A percentile compares a stretch with the other conserved stretches of the same genome.
These are phyloP conservation scores for Desmodesmus armatus DNA, from an alignment of 139 green algal genomes.

Conservation along the genomic window DNA sequence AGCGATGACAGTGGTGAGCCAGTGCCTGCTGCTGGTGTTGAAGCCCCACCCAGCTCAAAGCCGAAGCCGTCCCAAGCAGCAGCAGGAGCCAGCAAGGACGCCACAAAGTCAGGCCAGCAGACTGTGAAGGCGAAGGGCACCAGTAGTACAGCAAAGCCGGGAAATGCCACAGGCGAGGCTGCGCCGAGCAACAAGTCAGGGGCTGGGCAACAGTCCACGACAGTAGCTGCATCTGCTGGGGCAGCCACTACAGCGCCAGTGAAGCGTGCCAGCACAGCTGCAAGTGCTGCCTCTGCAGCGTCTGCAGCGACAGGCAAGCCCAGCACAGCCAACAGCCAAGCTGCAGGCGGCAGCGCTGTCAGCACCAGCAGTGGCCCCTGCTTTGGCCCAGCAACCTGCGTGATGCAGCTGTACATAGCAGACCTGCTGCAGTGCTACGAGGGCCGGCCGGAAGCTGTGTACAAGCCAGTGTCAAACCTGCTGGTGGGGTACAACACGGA, in stretches of 20 bases:
- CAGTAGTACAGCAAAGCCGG: too few relatives aligned
- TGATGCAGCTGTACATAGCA: constrained; percentile 54
- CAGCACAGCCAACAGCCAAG: neutral
- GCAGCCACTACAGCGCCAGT: too few relatives aligned
- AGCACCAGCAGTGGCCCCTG: neutral
- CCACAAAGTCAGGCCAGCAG: neutral
- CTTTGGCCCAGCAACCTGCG: constrained; percentile 1
- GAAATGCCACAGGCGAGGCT: too few relatives aligned
- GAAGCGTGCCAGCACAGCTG: neutral
- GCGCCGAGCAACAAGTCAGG: too few relatives aligned
- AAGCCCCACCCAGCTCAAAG: too few relatives aligned
- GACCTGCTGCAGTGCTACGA: constrained; percentile 64
- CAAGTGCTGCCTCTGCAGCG: neutral
- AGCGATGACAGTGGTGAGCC: too few relatives aligned
- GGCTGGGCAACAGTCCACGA: too few relatives aligned
- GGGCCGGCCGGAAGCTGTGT: constrained; percentile 32
- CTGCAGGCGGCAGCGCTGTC: neutral
- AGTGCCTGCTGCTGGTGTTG: too few relatives aligned
- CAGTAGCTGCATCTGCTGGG: too few relatives aligned
- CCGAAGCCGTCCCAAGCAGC: too few relatives aligned
- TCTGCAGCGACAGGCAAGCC: neutral
- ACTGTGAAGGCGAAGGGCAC: too few relatives aligned
- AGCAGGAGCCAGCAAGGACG: neutral
- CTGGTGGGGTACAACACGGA: constrained; percentile 73
- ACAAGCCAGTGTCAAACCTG: constrained; percentile 57